phyloP scores from a whole-genome alignment of 495 filamentous ascomycete genomes.

The Neurospora sp. region DNA sequence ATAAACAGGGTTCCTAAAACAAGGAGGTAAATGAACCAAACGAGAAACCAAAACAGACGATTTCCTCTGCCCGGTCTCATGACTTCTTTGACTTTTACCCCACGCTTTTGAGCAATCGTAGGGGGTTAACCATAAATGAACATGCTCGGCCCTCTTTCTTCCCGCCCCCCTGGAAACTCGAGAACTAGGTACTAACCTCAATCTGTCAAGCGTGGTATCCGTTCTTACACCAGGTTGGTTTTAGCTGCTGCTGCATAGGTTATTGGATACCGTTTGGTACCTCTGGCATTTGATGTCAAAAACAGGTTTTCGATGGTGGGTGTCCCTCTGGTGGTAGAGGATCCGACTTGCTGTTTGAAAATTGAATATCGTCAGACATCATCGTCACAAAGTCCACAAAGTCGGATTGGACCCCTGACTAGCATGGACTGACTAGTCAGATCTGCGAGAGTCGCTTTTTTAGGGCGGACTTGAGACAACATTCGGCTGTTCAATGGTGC shows the following conservation, averaged over 20 bases:
- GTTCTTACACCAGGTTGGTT: not conserved
- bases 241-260: not conserved
- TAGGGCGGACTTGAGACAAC: not conserved
- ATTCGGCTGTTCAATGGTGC: not conserved
- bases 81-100: not conserved
- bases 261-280: not conserved
- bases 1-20: not conserved
- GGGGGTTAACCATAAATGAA: not conserved
- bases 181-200: not conserved
- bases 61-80: not conserved
- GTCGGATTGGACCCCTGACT: not conserved
- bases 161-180: not conserved
- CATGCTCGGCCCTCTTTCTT: not conserved
- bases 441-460: not conserved
- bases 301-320: not conserved
- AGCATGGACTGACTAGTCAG: not conserved
- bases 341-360: not conserved
- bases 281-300: not conserved
- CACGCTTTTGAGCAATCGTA: not conserved
- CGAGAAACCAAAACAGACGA: not conserved
- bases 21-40: not conserved
- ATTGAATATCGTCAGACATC: not conserved
- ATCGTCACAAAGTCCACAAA: not conserved
- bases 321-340: not conserved
- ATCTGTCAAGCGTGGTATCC: not conserved